Base-by-base conservation (phyloP, 192 early-diverging fungal genomes). In the Entomortierella chlamydospora region DNA sequence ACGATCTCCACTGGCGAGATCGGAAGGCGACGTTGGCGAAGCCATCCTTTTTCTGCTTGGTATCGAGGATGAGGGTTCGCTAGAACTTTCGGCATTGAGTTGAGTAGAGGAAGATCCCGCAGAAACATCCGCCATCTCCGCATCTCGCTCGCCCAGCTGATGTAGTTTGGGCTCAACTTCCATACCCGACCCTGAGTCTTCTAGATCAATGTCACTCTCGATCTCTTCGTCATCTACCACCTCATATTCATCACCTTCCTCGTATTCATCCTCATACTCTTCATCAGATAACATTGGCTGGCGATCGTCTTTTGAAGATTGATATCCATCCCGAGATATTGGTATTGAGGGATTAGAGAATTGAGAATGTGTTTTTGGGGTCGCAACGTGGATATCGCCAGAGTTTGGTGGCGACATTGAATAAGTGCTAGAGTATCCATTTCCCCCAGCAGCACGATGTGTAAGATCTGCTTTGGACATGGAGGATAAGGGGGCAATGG, bases 101-200 rank as follows among this genome's bases (percentile, higher is more conserved):
- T 12, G 58, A 6, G 41, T 64, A 49, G 72, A 67, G 6, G 64
- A 54, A 0, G 64, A 61, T 11, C 60, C 52, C 10, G 55, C 54
- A 57, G 70, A 72, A 11, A 53, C 30, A 13, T 78, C 73, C 12
- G 28, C 47, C 73, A 78, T 78, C 29, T 78, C 67, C 15, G 54
- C 26, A 34, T 78, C 73, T 22, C 55, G 65, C 26, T 63, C 61
- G 25, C 61, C 51, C 26, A 47, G 33, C n/a, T n/a, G n/a, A n/a
- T n/a, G n/a, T 18, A 30, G 23, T 10, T 42, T 57, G 0, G 51
- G 57, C n/a, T 67, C 72, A 37, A 71, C 51, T 23, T 62, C 69
- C 52, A 61, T 42, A 0, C 22, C 55, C 17, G 26, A 11, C 25
- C 30, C 51, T 31, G 41, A 37, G 11, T 68, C 20, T 12, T 47